Evolutionary conservation across 2,329 filamentous ascomycete genomes (phyloP), one percentile per base, ranked within the genome.

Genomic region (Capronia coronata): DNA sequence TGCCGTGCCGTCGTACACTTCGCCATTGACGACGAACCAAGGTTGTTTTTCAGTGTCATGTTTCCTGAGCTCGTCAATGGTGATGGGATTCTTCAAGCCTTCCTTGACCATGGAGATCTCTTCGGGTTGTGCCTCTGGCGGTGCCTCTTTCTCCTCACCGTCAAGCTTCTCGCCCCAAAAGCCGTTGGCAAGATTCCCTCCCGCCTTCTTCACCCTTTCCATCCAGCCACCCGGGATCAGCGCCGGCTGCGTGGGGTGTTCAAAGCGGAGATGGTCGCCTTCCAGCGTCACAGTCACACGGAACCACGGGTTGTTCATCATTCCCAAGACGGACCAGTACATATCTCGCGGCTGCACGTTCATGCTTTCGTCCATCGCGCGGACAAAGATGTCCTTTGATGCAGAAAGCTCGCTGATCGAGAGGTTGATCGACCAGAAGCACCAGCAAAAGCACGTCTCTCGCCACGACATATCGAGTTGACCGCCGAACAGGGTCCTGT

Each of bases 231-330:
- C 86, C 0, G 84, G 76, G 57, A 83, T 82, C 30, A 88, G 67
- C 0, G 83, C 82, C 5, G 89, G 87, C 56, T 89, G 84, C 2
- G 88, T 94, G 0, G 90, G 90, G 60, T 96, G 90, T 65, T 95
- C 89, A 59, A 96, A 96, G 4, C 79, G 75, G 35, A 95, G 68
- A 6, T 63, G 67, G 13, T 78, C 73, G 0, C 73, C 75, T 52
- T 90, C 82, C 48, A 82, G 82, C 45, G 80, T 78, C 47, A 96
- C 85, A 1, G 82, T 79, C 1, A 96, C 78, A 3, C 90, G 77
- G 66, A 85, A 96, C 90, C 90, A 96, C 0, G 87, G 86, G 61
- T 95, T 95, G 68, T 95, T 95, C 90, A 96, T 95, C 90, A 96
- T 96, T 0, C 90, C 89, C 32, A 95, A 71, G 1, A 94, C 88